Percentiles rank a stretch among this genome's conserved stretches.
Evolutionary conservation across 768 basidiomycete species (phyloP).

Genomic region (Leccinum variicolor): DNA sequence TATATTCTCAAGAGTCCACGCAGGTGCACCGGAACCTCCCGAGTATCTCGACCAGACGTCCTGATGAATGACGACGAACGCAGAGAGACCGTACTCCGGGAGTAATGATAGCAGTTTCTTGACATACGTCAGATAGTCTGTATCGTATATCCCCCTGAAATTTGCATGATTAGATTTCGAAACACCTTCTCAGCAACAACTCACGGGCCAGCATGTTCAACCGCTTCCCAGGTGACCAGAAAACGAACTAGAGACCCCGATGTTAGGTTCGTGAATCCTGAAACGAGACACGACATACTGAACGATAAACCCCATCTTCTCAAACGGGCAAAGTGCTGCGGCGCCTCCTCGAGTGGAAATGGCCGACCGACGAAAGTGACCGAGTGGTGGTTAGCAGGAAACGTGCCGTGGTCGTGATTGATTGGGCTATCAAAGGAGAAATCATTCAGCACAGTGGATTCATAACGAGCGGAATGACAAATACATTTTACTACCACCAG

Average conservation of each 20-base stretch:
- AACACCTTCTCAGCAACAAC: constrained; percentile 30
- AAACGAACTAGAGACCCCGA: constrained; percentile 63
- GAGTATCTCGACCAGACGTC: constrained; percentile 96
- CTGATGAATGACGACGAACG: constrained; percentile 84
- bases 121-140: constrained; percentile 78
- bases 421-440: constrained; percentile 46
- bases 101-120: constrained; percentile 63
- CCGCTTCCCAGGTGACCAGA: constrained; percentile 94
- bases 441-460: constrained; percentile 19
- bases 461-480: background rate
- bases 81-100: constrained; percentile 67
- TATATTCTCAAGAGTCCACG: constrained; percentile 86
- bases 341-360: constrained; percentile 87
- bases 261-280: background rate
- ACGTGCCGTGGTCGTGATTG: constrained; percentile 63
- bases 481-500: constrained; percentile 80
- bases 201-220: constrained; percentile 91
- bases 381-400: constrained; percentile 58
- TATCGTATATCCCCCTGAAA: constrained; percentile 77
- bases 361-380: constrained; percentile 90
- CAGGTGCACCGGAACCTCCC: constrained; percentile 94
- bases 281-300: constrained; percentile 45
- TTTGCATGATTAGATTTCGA: background rate
- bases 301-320: constrained; percentile 87
- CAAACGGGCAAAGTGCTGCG: constrained; percentile 75